A percentile compares a stretch with the other conserved stretches of the same genome.
phyloP scores from a whole-genome alignment of 352 stramenopile species.

The Pythium phragmitis region DNA sequence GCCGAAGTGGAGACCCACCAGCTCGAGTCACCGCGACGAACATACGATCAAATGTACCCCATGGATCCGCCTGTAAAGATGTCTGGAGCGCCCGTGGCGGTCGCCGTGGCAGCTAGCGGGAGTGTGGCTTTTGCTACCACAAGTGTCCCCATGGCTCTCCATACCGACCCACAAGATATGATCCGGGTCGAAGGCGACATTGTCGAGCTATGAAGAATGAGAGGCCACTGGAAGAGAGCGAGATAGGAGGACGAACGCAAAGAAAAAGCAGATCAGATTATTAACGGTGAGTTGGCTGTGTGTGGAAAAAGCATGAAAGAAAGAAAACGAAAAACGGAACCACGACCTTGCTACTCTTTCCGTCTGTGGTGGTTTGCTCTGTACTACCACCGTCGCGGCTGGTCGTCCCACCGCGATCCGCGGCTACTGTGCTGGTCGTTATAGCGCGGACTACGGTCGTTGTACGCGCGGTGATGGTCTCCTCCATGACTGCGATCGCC shows the following conservation, averaged over 20 bases:
- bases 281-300: slow-evolving; percentile 9
- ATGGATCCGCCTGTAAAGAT: slow-evolving; percentile 14
- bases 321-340: not conserved
- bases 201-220: slow-evolving; percentile 27
- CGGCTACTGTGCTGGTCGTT: slow-evolving; percentile 7
- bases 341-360: not conserved
- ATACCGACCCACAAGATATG: slow-evolving; percentile 28
- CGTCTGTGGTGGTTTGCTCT: not conserved
- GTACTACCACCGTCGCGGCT: slow-evolving; percentile 20
- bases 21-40: slow-evolving; percentile 7
- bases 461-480: slow-evolving; percentile 1
- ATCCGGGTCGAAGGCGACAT: slow-evolving; percentile 35
- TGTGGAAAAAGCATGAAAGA: not conserved
- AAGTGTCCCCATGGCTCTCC: slow-evolving; percentile 9
- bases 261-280: slow-evolving; percentile 12
- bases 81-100: not conserved
- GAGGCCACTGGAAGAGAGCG: not conserved
- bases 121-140: not conserved
- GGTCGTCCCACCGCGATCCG: slow-evolving; percentile 18
- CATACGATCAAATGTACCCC: slow-evolving; percentile 11
- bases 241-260: not conserved
- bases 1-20: slow-evolving; percentile 19
- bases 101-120: slow-evolving; percentile 9
- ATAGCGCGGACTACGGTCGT: slow-evolving; percentile 18
- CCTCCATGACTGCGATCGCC: slow-evolving; percentile 14